phyloP scores from a whole-genome alignment of 768 basidiomycete species.

The Dentipellis fragilis region DNA sequence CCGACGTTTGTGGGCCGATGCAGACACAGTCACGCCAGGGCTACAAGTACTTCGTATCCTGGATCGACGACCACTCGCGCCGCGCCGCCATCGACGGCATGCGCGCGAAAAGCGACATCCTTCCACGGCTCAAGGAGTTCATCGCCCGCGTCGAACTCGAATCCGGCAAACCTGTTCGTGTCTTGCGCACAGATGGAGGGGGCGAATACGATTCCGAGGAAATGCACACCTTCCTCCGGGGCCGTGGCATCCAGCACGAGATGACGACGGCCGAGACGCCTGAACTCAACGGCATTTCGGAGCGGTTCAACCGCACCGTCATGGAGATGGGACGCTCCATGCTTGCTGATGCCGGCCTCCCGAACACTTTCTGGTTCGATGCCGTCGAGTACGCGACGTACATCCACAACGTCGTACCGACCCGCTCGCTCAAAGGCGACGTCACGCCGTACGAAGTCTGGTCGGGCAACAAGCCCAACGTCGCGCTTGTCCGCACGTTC shows the following conservation, averaged over 20 bases:
- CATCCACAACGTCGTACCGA: conserved; percentile 8
- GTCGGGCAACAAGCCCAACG: conserved; percentile 8
- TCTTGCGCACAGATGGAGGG: conserved; percentile 16
- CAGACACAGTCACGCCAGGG: conserved; percentile 3
- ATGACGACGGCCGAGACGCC: conserved; percentile 10
- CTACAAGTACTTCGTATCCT: conserved; percentile 14
- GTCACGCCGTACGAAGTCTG: conserved; percentile 11
- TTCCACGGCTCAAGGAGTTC: conserved; percentile 8
- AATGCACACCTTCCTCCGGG: conserved; percentile 3
- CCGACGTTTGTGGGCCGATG: conserved; percentile 16
- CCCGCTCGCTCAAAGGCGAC: conserved; percentile 4
- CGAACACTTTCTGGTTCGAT: conserved; percentile 12
- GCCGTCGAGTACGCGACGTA: conserved; percentile 6
- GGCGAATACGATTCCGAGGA: conserved; percentile 14
- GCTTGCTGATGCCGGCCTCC: conserved; percentile 5
- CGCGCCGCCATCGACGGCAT: conserved; percentile 10
- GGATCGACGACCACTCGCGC: conserved; percentile 15
- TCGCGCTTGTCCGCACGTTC: conserved; percentile 6
- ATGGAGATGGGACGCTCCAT: conserved; percentile 9
- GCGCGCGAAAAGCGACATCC: conserved; percentile 9
- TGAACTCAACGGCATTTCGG: conserved; percentile 15
- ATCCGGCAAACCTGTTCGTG: conserved; percentile 12
- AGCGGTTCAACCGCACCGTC: conserved; percentile 15
- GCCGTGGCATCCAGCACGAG: conserved; percentile 13
- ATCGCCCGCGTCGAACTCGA: conserved; percentile 7